Base-by-base conservation (phyloP, 371 early-diverging fungal species). In the Zychaea mexicana region DNA sequence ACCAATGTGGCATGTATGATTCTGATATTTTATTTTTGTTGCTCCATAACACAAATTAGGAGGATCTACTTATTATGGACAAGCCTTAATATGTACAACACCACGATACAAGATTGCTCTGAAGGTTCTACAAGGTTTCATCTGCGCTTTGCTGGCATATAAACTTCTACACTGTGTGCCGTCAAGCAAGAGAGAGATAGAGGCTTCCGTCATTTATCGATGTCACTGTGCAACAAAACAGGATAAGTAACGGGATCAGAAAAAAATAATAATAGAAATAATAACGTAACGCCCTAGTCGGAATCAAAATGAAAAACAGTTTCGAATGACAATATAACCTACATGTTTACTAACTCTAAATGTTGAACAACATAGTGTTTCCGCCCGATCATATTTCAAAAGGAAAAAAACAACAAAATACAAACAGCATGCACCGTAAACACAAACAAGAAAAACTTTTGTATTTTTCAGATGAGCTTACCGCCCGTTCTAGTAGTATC, bases 281-380 rank as follows among this genome's bases (percentile, higher is more conserved):
- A n/a, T n/a, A n/a, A n/a, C n/a, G n/a, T n/a, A n/a, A 49, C 49
- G 49, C 49, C 55, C 55, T n/a, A 31, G 55, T 54, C 31, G 5
- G 55, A 59, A 59, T 46, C 39, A 60, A 60, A 46, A 60, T 42
- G n/a, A 60, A 30, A 42, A 60, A 28, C 60, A 60, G 58, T 57
- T 57, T 57, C 42, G 58, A 36, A 24, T 49, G 13, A 49, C 49
- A 49, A 49, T 49, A 22, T 9, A 36, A 9, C n/a, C 7, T 15
- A 46, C 46, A 46, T 46, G 46, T 46, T 46, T 46, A 17, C 5
- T 49, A 49, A 49, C 49, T 49, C n/a, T 49, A 49, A 49, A 17
- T 47, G 7, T 12, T 42, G 13, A 17, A 12, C n/a, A 36, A 9
- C 24, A 49, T 49, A n/a, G 49, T 49, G 49, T 49, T 49, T 22